These are phyloP conservation scores for Coemansia furcata DNA, from an alignment of 192 early-diverging fungal genomes.

Conservation along the genomic window DNA sequence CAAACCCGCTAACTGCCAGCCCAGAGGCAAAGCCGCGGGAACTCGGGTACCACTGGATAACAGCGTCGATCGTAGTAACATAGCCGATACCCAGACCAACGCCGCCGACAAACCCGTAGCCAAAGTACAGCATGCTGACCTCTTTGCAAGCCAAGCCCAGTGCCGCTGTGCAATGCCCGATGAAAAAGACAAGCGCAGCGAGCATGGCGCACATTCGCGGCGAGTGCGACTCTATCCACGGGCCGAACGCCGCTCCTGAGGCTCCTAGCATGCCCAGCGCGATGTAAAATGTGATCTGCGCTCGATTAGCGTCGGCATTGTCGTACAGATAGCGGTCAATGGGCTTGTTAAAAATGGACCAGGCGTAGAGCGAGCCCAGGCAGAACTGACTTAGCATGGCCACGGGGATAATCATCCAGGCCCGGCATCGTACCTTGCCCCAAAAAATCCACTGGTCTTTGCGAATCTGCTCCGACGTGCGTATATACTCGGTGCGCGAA, in stretches of 20 bases:
- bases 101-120: constrained; percentile 72
- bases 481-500: constrained; percentile 58
- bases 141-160: constrained; percentile 58
- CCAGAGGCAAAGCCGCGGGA: constrained; percentile 72
- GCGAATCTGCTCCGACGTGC: constrained; percentile 58
- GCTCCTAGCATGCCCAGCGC: constrained; percentile 74
- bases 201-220: constrained; percentile 65
- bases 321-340: constrained; percentile 61
- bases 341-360: constrained; percentile 73
- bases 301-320: constrained; percentile 50
- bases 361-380: constrained; percentile 73
- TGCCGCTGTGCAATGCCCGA: constrained; percentile 66
- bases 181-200: constrained; percentile 64
- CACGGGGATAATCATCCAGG: constrained; percentile 68
- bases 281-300: constrained; percentile 71
- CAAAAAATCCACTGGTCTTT: constrained; percentile 54
- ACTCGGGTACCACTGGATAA: constrained; percentile 80
- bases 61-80: constrained; percentile 70
- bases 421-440: constrained; percentile 56
- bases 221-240: constrained; percentile 76
- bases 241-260: constrained; percentile 69
- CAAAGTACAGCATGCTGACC: constrained; percentile 65
- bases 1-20: constrained; percentile 76
- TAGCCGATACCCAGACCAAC: constrained; percentile 70
- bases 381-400: constrained; percentile 73